These are phyloP conservation scores for Zizania latifolia DNA, from an alignment of 176 grass and related monocot genomes.

Conservation along the genomic window DNA sequence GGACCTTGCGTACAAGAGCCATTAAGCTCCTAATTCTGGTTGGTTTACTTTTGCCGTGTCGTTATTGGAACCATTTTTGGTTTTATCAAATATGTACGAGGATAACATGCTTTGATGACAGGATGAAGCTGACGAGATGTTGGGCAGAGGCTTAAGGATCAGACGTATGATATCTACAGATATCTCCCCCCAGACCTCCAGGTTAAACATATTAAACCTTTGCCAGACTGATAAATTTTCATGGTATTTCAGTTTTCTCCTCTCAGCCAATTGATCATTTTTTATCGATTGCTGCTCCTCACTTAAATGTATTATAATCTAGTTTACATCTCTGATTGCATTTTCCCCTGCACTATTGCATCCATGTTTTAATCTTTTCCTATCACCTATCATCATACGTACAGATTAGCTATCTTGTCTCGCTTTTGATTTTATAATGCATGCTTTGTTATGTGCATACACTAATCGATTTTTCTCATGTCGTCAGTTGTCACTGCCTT, in stretches of 20 bases:
- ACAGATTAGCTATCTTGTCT: not conserved
- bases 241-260: not conserved
- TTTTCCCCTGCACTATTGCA: not conserved
- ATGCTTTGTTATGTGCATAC: not conserved
- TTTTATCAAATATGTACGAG: too few relatives aligned
- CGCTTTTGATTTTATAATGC: not conserved
- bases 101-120: too few relatives aligned
- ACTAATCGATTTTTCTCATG: not conserved
- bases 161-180: slow-evolving; percentile 89
- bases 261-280: not conserved
- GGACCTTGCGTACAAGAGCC: slow-evolving; percentile 71
- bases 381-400: not conserved
- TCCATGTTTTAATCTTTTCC: not conserved
- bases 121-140: slow-evolving; percentile 97
- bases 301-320: not conserved
- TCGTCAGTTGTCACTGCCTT: not conserved
- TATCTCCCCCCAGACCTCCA: slow-evolving; percentile 85
- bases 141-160: slow-evolving; percentile 90
- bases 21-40: slow-evolving; percentile 84
- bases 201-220: slow-evolving; percentile 18
- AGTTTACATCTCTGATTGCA: not conserved
- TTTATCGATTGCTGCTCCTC: not conserved
- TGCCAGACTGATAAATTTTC: not conserved
- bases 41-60: slow-evolving; percentile 2
- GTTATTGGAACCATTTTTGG: not conserved